Evolutionary conservation across 164 flowering plant genomes (phyloP), one percentile per base, ranked within the genome.

Genomic region (Euptelea pleiosperma): DNA sequence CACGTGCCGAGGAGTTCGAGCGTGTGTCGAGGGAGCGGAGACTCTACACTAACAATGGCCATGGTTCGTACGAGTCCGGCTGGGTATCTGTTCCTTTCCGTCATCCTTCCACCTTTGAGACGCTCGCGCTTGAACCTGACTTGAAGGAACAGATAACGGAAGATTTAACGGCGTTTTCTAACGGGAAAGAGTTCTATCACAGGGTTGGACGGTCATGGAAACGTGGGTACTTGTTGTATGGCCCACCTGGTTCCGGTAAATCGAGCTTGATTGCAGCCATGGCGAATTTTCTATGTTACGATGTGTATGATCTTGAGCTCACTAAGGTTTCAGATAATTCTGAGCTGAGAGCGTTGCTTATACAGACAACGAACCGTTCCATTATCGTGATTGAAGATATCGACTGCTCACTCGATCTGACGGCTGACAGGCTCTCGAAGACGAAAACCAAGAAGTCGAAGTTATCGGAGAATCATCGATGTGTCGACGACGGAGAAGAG

Each of bases 51-150:
- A 84, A 84, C 68, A 75, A 67, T 15, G 76, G 85, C 14, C 62
- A 73, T 28, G 84, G 70, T 18, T 70, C 81, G n/a, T 69, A 61
- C 68, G 89, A 74, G 14, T 72, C 78, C 1, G 79, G 86, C 0
- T 84, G 90, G 90, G 84, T 68, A 19, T 82, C 87, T n/a, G 83
- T 84, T 30, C 83, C 85, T 0, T 84, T 84, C 63, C 73, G 80
- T 1, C 91, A 85, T 52, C 91, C 91, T 18, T 72, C 85, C 47
- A 80, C 84, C 0, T 85, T 85, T 42, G 78, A 80, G 8, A 85
- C 87, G 0, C 76, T 85, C 1, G 91, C 87, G 0, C 73, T 85
- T 2, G 87, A 82, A 22, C 81, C 82, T 0, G 51, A 70, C 10
- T 45, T 71, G 44, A 80, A 79, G 73, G 67, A 62, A 6, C 73